Conservation (phyloP, 768 basidiomycete genomes). For the Sporobolomyces pararoseus region DNA sequence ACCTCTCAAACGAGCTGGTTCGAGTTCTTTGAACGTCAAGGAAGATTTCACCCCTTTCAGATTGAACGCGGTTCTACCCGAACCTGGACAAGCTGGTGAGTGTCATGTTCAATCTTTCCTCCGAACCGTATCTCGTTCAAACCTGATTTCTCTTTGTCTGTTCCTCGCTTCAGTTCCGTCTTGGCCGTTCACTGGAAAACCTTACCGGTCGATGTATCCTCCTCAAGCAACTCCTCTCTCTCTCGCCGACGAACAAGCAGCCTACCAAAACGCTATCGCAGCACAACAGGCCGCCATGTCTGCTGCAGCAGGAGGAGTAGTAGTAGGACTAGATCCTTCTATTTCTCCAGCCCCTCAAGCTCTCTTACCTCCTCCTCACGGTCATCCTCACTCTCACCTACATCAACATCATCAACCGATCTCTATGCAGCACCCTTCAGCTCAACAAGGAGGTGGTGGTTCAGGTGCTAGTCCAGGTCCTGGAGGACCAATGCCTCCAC, state of each 20-base stretch:
- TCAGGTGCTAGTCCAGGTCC: too few species aligned
- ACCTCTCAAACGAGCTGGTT: slow-evolving; percentile 61
- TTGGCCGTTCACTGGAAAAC: slow-evolving; percentile 89
- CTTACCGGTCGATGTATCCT: slow-evolving; percentile 74
- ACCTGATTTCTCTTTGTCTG: not conserved
- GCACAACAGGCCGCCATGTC: slow-evolving; percentile 13
- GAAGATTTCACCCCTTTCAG: slow-evolving; percentile 98
- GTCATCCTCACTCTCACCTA: too few species aligned
- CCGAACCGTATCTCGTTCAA: too few species aligned
- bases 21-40: slow-evolving; percentile 70
- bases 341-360: slow-evolving; percentile 6
- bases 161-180: slow-evolving; percentile 53
- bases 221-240: slow-evolving; percentile 26
- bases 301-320: too few species aligned
- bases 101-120: slow-evolving; percentile 34
- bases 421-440: slow-evolving; percentile 3
- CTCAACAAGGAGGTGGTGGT: not conserved
- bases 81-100: slow-evolving; percentile 70
- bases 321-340: slow-evolving; percentile 10
- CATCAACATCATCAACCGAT: not conserved
- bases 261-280: slow-evolving; percentile 16
- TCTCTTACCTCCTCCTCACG: not conserved
- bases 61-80: slow-evolving; percentile 66
- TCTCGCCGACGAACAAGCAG: slow-evolving; percentile 14
- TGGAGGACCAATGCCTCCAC: too few species aligned